Percentiles rank a stretch among this genome's conserved stretches.
These are phyloP conservation scores for Dactylellina sp. DNA, from an alignment of 2,329 filamentous ascomycete species.

Conservation along the genomic window DNA sequence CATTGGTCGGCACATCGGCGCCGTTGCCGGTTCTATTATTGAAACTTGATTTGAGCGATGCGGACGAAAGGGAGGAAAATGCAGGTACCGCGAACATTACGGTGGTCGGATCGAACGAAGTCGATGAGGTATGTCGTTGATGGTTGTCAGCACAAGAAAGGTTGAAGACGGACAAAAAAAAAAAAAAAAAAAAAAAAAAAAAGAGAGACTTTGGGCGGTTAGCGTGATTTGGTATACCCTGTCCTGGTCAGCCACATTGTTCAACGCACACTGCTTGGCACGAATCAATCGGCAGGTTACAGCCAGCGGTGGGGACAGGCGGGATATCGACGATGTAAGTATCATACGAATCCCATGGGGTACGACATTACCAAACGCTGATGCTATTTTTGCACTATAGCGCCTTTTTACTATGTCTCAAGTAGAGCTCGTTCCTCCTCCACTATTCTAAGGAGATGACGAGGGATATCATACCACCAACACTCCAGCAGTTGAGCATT, in stretches of 20 bases:
- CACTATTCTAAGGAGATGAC: conserved; percentile 37
- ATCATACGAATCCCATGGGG: conserved; percentile 49
- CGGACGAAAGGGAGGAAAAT: conserved; percentile 64
- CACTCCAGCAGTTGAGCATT: conserved; percentile 12
- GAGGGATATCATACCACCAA: conserved; percentile 32
- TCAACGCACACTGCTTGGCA: conserved; percentile 44
- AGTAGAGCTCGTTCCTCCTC: conserved; percentile 49
- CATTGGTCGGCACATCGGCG: conserved; percentile 65
- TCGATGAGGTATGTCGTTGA: conserved; percentile 64
- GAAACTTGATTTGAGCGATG: conserved; percentile 65
- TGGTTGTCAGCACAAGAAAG: conserved; percentile 58
- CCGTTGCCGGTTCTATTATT: conserved; percentile 62
- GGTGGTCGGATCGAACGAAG: conserved; percentile 64
- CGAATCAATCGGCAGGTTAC: conserved; percentile 31
- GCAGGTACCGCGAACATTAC: conserved; percentile 65
- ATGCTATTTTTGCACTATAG: conserved; percentile 52
- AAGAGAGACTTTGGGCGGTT: conserved; percentile 37
- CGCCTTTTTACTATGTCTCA: conserved; percentile 36
- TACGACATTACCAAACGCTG: conserved; percentile 53
- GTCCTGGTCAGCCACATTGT: conserved; percentile 49
- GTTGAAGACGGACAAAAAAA: too few species aligned
- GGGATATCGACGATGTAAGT: conserved; percentile 54
- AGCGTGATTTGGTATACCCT: conserved; percentile 49
- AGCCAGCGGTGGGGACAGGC: conserved; percentile 32
- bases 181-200: conserved; percentile 42